Conservation (phyloP, 2,329 filamentous ascomycete genomes). For the Apiospora aurea region DNA sequence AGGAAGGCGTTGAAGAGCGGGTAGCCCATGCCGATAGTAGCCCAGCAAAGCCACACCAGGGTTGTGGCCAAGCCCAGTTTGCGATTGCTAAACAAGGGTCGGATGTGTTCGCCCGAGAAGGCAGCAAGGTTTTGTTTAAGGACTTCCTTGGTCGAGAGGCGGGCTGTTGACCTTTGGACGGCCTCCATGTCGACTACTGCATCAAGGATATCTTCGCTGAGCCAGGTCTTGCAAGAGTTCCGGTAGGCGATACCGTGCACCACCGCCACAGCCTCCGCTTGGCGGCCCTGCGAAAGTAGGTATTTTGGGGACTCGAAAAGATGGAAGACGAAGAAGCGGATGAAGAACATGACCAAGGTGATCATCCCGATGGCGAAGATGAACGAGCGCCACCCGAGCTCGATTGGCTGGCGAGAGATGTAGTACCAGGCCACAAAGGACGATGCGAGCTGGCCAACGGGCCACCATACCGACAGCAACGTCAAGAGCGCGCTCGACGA, state of each 20-base stretch:
- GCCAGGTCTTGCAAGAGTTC: constrained; percentile 75
- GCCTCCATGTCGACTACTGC: constrained; percentile 56
- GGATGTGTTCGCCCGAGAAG: constrained; percentile 72
- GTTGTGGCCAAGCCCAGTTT: constrained; percentile 59
- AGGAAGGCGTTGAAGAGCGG: constrained; percentile 90
- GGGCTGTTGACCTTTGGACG: constrained; percentile 30
- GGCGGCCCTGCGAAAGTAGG: constrained; percentile 76
- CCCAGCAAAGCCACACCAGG: constrained; percentile 81
- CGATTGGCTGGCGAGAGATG: constrained; percentile 70
- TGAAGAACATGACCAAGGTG: constrained; percentile 79
- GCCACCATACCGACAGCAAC: constrained; percentile 87
- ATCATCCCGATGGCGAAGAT: constrained; percentile 73
- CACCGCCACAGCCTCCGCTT: constrained; percentile 80
- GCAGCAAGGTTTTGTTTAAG: constrained; percentile 66
- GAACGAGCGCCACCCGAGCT: constrained; percentile 81
- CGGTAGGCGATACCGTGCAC: constrained; percentile 79
- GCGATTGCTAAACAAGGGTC: constrained; percentile 67
- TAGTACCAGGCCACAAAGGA: constrained; percentile 78
- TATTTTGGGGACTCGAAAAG: constrained; percentile 89
- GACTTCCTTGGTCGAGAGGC: constrained; percentile 47
- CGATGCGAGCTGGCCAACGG: constrained; percentile 78
- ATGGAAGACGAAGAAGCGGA: constrained; percentile 81
- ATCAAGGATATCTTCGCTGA: constrained; percentile 74
- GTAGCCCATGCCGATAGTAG: constrained; percentile 84
- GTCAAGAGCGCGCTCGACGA: constrained; percentile 77